Base-by-base conservation (phyloP, 2,329 filamentous ascomycete genomes). In the Hysterium pulicare region DNA sequence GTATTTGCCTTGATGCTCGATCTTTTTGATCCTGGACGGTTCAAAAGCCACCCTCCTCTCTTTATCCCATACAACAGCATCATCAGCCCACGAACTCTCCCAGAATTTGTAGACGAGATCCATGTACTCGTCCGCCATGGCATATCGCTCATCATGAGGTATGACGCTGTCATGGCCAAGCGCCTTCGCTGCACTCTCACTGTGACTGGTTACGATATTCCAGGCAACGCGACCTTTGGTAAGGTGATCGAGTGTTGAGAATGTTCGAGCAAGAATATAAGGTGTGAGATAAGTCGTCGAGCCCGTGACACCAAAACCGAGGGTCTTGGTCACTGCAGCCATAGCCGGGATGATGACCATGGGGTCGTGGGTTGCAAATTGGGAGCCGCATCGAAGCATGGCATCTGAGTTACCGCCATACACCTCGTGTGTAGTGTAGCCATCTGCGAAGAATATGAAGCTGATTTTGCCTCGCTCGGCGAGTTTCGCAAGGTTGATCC, bases 101-200 rank as follows among this genome's bases (percentile, higher is more conserved):
- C 79, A 77, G 2, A 85, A 74, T 57, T 85, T 85, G 66, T 84
- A 84, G 46, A 83, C 71, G 2, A 86, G 78, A 28, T 77, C 70
- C 59, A 86, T 71, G 61, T 85, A 86, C 58, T 86, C 83, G 47
- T 86, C 81, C 2, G 81, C 82, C 33, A 82, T 73, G 3, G 72
- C 76, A 48, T 87, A 86, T 40, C 83, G 71, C 42, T 84, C 79
- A 48, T 85, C 82, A 53, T 86, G 83, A 62, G 73, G 68, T 1
- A 74, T 40, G 23, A 48, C 3, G 42, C 39, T 9, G 13, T 34
- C 32, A 34, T 45, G 19, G 8, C 48, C 48, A 23, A 50, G 34
- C 26, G 48, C 48, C 32, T 44, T 48, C 0, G 81, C 81, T 0
- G 82, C 81, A 4, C 75, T 80, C 51, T 84, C 79, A 2, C 84